Evolutionary conservation across 306 rosid genomes (phyloP), one percentile per base, ranked within the genome.

Genomic region (Arachis hypogaea): DNA sequence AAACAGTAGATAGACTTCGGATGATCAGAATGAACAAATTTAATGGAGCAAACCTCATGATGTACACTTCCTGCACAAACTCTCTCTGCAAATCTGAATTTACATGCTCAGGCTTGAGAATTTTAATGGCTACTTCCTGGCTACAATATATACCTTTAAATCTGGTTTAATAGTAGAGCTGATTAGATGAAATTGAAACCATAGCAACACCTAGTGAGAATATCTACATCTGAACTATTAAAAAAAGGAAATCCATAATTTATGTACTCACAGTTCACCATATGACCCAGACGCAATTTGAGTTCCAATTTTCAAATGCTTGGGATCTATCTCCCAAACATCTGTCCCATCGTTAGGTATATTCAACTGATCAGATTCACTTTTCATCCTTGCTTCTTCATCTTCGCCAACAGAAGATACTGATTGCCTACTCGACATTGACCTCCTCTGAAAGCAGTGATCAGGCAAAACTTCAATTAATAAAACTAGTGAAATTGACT

Each of bases 291-390:
- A 88, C 69, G 96, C 98, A 78, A 92, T 85, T 86, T 88, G 86
- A 78, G 83, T 84, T 83, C 89, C 98, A 72, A 83, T 88, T 73
- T 74, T 83, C 86, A 95, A 81, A 81, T 86, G 92, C 61, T 76
- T 88, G 51, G 90, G 88, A 87, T 92, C 89, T 79, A 95, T 87
- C 81, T 95, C 99, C 98, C 98, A 95, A 79, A 95, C 99, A 81
- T 92, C 97, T 30, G 83, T 88, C 72, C 97, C 99, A 75, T 92
- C 99, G 43, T 85, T 82, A 51, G 99, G 99, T 74, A 95, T 92
- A 59, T 74, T 70, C 78, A 95, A 82, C 51, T 85, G 84, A 61
- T 83, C 86, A 64, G 86, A 68, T 75, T 90, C 93, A 66, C 74
- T 57, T 81, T 92, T 92, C 75, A 83, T 16, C 71, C 16, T 62